These are phyloP conservation scores for Polyplosphaeria fusca DNA, from an alignment of 495 filamentous ascomycete species.

Conservation along the genomic window DNA sequence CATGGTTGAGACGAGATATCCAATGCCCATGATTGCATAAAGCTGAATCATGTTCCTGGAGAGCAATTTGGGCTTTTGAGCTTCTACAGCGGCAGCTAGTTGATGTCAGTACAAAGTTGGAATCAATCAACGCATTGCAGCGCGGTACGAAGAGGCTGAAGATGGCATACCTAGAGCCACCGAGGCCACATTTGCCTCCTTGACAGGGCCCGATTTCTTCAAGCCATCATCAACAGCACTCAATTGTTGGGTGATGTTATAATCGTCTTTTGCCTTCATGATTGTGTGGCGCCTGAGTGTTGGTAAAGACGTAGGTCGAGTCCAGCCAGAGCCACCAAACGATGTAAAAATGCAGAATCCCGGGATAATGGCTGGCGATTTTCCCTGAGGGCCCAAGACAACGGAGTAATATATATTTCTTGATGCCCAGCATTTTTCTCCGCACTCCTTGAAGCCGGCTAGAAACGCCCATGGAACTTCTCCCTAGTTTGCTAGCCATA, in stretches of 20 bases:
- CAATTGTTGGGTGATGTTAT: background rate
- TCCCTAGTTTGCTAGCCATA: no score
- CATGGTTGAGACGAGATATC: slow-evolving; percentile 25
- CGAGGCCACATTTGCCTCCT: slow-evolving; percentile 33
- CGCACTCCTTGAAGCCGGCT: no score
- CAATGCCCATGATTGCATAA: slow-evolving; percentile 23
- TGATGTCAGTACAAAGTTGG: background rate
- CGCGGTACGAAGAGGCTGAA: background rate
- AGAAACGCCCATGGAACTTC: no score
- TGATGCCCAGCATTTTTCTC: no score
- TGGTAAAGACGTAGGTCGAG: background rate
- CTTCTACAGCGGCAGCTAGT: slow-evolving; percentile 43
- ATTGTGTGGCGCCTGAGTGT: background rate
- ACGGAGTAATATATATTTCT: background rate
- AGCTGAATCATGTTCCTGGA: slow-evolving; percentile 47
- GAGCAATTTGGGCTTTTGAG: slow-evolving; percentile 45
- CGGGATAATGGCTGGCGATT: background rate
- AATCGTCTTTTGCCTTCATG: slow-evolving; percentile 4
- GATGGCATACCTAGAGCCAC: slow-evolving; percentile 30
- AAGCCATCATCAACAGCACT: slow-evolving; percentile 7
- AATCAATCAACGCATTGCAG: no score
- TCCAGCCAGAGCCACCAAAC: background rate
- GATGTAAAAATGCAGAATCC: background rate
- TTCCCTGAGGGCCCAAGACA: background rate
- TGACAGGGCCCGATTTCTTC: slow-evolving; percentile 9